Base-by-base conservation (phyloP, 2,329 filamentous ascomycete genomes). In the Mycosphaerella arachidis region DNA sequence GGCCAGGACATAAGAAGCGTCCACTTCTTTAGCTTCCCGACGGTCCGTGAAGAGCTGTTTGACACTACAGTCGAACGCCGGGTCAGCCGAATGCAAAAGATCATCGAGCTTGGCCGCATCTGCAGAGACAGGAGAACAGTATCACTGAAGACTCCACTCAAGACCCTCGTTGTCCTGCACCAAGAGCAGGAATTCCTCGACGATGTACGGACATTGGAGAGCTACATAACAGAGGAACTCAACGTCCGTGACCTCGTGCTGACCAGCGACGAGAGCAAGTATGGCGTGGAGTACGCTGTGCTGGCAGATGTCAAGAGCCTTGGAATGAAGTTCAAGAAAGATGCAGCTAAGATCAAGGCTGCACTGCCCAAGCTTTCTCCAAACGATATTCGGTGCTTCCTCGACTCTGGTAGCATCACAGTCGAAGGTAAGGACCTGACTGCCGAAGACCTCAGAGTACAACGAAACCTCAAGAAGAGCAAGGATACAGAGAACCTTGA, bases 241-340 rank as follows among this genome's bases (percentile, higher is more conserved):
- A 99, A 97, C 72, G 83, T 99, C 53, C 86, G 89, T 63, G 90
- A 96, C 63, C 80, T 97, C 30, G 80, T 96, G 10, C 82, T 97
- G 56, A 91, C 91, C 2, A 87, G 85, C 7, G 92, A 97, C 65
- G 94, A 97, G 77, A 88, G 86, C 57, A 90, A 89, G 73, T 97
- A 97, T 79, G 90, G 92, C 57, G 92, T 99, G 50, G 88, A 94
- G 72, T 96, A 97, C 78, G 91, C 89, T 63, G 91, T 93, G 16
- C 86, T 84, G 43, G 92, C 92, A 7, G 94, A 99, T 75, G 97
- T 94, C 89, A 92, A 94, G 13, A 89, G 90, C 1, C 82, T 99
- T 16, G 94, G 94, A 66, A 96, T 96, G 84, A 97, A 97, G 79
- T 83, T 97, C 68, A 96, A 96, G 82, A 97, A 96, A 77, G 92